Evolutionary conservation across 768 basidiomycete species (phyloP).

Genomic region (Suillus tomentosus): DNA sequence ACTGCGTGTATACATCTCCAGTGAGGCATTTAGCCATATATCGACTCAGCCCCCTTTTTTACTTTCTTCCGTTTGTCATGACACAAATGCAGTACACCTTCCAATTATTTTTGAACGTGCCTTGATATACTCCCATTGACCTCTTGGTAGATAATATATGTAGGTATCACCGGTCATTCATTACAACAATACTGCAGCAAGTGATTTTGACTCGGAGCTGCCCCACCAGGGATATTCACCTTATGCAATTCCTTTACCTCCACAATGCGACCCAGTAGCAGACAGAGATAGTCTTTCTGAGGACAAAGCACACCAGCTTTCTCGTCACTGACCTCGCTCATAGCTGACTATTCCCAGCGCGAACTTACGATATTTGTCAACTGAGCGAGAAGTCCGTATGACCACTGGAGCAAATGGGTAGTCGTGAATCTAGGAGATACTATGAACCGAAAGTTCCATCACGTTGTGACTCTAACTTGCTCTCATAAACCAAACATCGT

Average conservation of each 20-base stretch:
- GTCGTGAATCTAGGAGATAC: neutral
- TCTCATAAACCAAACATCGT: conserved; percentile 17
- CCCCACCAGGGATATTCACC: neutral
- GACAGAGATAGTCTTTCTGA: conserved; percentile 5
- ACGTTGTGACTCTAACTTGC: conserved; percentile 4
- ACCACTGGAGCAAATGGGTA: neutral
- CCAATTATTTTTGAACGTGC: neutral
- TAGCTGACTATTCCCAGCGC: conserved; percentile 11
- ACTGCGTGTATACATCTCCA: neutral
- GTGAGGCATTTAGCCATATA: neutral
- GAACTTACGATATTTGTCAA: neutral
- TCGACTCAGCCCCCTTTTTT: neutral
- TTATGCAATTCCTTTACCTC: neutral
- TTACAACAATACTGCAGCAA: neutral
- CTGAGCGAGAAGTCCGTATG: neutral
- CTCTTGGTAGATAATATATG: neutral
- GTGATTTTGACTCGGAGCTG: neutral
- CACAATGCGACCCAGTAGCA: conserved; percentile 2
- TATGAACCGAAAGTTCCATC: neutral
- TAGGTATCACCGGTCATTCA: neutral
- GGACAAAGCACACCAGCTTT: neutral
- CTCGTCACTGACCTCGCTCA: neutral
- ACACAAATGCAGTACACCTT: neutral
- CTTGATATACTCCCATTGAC: neutral
- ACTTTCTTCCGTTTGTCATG: neutral